phyloP scores from a whole-genome alignment of 2,329 filamentous ascomycete species.

The Paraphoma sp. region DNA sequence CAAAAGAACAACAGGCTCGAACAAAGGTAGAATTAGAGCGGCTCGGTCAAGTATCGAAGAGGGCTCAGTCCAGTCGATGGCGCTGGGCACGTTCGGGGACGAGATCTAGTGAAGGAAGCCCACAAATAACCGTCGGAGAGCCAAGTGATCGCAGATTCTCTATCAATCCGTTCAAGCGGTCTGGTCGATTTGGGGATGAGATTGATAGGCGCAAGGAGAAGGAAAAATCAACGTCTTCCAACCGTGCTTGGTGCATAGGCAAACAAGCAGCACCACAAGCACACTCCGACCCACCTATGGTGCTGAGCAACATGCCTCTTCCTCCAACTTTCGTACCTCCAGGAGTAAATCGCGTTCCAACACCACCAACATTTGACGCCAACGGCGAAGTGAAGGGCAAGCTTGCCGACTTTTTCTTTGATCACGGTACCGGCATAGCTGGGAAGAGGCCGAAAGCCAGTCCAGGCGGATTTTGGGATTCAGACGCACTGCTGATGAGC shows the following conservation, averaged over 20 bases:
- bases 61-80: slow-evolving; percentile 23
- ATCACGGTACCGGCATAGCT: slow-evolving; percentile 15
- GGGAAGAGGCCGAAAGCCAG: slow-evolving; percentile 12
- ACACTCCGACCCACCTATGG: background rate
- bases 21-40: slow-evolving; percentile 21
- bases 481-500: slow-evolving; percentile 45
- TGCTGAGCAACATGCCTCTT: slow-evolving; percentile 15
- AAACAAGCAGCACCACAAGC: slow-evolving; percentile 4
- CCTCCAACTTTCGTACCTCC: slow-evolving; percentile 37
- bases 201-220: slow-evolving; percentile 4
- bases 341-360: slow-evolving; percentile 31
- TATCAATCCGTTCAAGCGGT: slow-evolving; percentile 26
- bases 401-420: slow-evolving; percentile 44
- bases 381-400: slow-evolving; percentile 35
- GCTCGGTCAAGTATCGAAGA: slow-evolving; percentile 16
- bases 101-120: slow-evolving; percentile 18
- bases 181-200: slow-evolving; percentile 18
- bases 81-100: slow-evolving; percentile 17
- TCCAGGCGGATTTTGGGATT: slow-evolving; percentile 41
- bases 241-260: slow-evolving; percentile 5
- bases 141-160: slow-evolving; percentile 12
- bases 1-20: slow-evolving; percentile 11
- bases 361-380: slow-evolving; percentile 32
- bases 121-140: slow-evolving; percentile 3
- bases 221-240: background rate